Conservation (phyloP, 139 green algal genomes). For the Chlamydomonas asymmetrica region DNA sequence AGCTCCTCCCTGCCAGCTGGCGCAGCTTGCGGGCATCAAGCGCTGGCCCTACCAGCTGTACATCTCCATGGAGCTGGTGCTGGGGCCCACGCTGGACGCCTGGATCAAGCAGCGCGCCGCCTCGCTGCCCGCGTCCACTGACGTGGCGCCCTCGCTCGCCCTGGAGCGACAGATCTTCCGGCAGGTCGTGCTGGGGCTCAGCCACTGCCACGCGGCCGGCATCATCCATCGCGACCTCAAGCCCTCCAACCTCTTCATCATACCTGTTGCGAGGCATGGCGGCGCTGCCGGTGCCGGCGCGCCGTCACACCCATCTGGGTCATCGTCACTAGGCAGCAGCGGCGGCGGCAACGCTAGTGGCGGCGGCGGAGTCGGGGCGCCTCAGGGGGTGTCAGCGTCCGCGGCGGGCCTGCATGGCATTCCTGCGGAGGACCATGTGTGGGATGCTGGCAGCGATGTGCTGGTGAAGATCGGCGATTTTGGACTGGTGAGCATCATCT, state of each 20-base stretch:
- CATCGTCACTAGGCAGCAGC: too few species aligned
- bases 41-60: constrained; percentile 47
- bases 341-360: neutral
- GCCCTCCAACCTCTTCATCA: constrained; percentile 47
- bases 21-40: constrained; percentile 8
- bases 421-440: neutral
- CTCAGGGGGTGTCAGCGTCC: neutral
- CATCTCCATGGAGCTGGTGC: constrained; percentile 47
- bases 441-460: too few species aligned
- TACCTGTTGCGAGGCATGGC: neutral
- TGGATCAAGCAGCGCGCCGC: constrained; percentile 32
- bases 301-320: too few species aligned
- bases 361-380: neutral
- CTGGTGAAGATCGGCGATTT: constrained; percentile 45
- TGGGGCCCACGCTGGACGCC: constrained; percentile 29
- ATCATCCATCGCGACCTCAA: constrained; percentile 47
- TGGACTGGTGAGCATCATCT: constrained; percentile 31
- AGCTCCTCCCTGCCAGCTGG: constrained; percentile 5
- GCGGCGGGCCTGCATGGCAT: neutral
- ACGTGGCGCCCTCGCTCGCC: neutral
- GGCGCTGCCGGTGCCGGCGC: neutral
- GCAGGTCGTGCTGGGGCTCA: constrained; percentile 32
- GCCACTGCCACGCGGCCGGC: constrained; percentile 26
- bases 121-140: neutral
- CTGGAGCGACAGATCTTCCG: constrained; percentile 40